Base-by-base conservation (phyloP, 805 yeast genomes). In the Lipomyces mesembrius region DNA sequence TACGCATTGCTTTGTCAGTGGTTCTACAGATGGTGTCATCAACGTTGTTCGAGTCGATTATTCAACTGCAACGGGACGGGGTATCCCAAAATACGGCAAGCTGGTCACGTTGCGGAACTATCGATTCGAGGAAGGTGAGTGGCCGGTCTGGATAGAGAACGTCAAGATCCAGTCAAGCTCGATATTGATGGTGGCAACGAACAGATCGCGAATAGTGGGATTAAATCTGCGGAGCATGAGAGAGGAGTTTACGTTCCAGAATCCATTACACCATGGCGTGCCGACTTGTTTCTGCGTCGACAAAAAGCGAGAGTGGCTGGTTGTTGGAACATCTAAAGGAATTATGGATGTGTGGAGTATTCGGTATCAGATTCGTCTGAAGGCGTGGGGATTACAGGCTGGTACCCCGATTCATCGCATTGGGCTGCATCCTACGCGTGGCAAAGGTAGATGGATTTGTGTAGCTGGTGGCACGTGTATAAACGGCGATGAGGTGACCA, bases 291-390 rank as follows among this genome's bases (percentile, higher is more conserved):
- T 92, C 73, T 81, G 85, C 0, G 77, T 89, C 27, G 89, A 88
- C 62, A 76, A 78, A 0, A 78, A 81, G 17, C 77, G 80, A 32
- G 79, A 83, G 4, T 91, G 97, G 91, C 75, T 91, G 0, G 75
- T 91, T 8, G 75, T 89, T 1, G 98, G 97, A 0, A 91, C 97
- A 0, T 79, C 84, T 0, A 84, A 83, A 52, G 98, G 98, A 0
- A 79, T 88, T 0, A 75, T 95, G 37, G 87, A 87, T 69, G 77
- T 94, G 17, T 92, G 97, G 96, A 97, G 92, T 76, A 71, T 90
- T 46, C 80, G 96, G 62, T 91, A 92, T 75, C 82, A 82, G 46
- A 66, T 89, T 0, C 79, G 84, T 54, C 79, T 91, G 46, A 87
- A 84, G 67, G 80, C 88, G 0, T 89, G 92, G 87, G 83, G 83